phyloP scores from a whole-genome alignment of 305 asterid genomes.

The Solanum hybrid region DNA sequence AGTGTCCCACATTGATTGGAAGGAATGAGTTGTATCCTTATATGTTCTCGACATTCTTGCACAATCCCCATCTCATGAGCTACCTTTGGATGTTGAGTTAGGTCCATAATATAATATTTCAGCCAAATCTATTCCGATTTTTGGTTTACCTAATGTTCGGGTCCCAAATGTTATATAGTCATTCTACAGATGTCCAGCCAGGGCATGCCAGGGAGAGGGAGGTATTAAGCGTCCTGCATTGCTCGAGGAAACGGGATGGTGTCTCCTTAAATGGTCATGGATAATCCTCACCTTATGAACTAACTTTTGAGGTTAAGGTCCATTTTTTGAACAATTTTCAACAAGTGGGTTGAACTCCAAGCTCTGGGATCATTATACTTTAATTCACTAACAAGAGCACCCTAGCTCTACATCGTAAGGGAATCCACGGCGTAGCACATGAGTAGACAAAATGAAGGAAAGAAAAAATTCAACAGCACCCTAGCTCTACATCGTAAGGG shows the following conservation, averaged over 20 bases:
- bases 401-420: not conserved
- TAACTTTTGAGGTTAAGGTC: not conserved
- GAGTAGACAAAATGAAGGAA: no score
- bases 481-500: not conserved
- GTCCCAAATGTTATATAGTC: not conserved
- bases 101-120: not conserved
- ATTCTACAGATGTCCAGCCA: not conserved
- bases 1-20: not conserved
- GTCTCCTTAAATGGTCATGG: not conserved
- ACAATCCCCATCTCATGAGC: not conserved
- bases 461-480: not conserved
- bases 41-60: not conserved
- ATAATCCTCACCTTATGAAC: not conserved
- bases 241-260: not conserved
- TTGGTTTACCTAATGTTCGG: not conserved
- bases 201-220: not conserved
- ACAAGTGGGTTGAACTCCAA: not conserved
- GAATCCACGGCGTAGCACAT: no score
- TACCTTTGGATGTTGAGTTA: not conserved
- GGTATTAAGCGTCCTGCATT: not conserved
- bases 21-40: not conserved
- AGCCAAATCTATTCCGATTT: not conserved
- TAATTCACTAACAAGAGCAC: not conserved
- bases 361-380: not conserved
- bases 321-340: not conserved